Conservation (phyloP, 2,329 filamentous ascomycete genomes). For the Alternaria triticimaculans region DNA sequence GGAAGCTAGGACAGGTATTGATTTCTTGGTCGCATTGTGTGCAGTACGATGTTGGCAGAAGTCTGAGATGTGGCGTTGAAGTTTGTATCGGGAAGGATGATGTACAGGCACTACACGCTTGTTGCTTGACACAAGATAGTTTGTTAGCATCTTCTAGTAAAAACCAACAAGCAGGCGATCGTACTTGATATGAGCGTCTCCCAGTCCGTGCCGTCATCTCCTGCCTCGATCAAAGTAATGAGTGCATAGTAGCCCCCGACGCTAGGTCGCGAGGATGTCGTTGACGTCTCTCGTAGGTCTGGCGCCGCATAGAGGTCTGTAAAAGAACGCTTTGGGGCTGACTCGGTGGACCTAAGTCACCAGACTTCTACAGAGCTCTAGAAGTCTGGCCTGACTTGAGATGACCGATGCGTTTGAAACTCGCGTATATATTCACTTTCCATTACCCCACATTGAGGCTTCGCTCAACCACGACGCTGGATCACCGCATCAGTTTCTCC, state of each 20-base stretch:
- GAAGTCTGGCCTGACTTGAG: background rate
- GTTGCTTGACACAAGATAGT: background rate
- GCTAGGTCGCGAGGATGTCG: background rate
- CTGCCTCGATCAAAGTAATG: background rate
- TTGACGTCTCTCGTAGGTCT: background rate
- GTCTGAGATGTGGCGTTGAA: background rate
- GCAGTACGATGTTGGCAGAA: background rate
- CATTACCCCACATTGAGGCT: background rate
- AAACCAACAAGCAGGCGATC: background rate
- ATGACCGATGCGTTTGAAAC: background rate
- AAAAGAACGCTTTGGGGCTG: no score
- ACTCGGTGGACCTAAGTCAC: background rate
- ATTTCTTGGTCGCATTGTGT: background rate
- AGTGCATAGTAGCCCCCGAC: background rate
- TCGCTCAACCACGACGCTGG: background rate
- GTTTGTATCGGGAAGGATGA: background rate
- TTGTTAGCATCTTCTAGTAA: background rate
- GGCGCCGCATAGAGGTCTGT: background rate
- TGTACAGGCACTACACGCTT: background rate
- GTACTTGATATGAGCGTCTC: background rate
- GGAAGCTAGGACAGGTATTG: background rate
- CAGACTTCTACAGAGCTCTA: no score
- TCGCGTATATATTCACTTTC: background rate
- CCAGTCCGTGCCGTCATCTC: background rate
- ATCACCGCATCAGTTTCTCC: background rate